phyloP scores from a whole-genome alignment of 257 asterid genomes.

The Lithospermum erythrorhizon region DNA sequence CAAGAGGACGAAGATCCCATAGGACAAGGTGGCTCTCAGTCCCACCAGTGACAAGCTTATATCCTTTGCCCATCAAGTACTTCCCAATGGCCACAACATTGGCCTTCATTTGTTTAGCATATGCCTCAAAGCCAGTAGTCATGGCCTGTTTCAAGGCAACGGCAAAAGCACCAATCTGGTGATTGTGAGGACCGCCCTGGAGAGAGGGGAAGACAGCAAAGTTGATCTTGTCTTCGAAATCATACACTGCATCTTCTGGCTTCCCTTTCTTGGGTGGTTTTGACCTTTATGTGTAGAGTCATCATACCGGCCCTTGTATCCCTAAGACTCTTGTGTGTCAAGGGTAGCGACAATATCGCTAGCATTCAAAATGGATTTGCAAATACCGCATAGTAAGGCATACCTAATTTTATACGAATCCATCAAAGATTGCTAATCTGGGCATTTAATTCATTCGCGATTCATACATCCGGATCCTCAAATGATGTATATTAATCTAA shows the following conservation, averaged over 20 bases:
- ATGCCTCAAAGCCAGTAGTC: conserved; percentile 77
- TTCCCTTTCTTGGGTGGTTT: conserved; percentile 45
- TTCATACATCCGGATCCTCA: too few species aligned
- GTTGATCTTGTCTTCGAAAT: conserved; percentile 87
- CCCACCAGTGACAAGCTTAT: conserved; percentile 80
- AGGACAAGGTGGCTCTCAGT: conserved; percentile 95
- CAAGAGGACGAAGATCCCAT: conserved; percentile 98
- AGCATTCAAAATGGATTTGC: conserved; percentile 47
- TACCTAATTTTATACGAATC: too few species aligned
- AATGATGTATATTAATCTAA: too few species aligned
- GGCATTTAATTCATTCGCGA: too few species aligned
- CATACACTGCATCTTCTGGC: conserved; percentile 78
- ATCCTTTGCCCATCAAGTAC: conserved; percentile 73
- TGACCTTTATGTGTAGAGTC: conserved; percentile 34
- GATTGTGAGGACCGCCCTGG: too few species aligned
- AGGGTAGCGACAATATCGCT: conserved; percentile 65
- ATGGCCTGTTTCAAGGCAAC: too few species aligned
- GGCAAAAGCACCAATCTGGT: too few species aligned
- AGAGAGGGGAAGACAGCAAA: conserved; percentile 95
- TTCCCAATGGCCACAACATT: conserved; percentile 86
- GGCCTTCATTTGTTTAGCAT: conserved; percentile 88
- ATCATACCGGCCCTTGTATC: conserved; percentile 54
- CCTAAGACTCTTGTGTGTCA: conserved; percentile 80
- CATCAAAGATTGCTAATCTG: too few species aligned
- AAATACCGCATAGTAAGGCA: conserved; percentile 37